These are phyloP conservation scores for Coniella vitis DNA, from an alignment of 2,329 filamentous ascomycete species.

Conservation along the genomic window DNA sequence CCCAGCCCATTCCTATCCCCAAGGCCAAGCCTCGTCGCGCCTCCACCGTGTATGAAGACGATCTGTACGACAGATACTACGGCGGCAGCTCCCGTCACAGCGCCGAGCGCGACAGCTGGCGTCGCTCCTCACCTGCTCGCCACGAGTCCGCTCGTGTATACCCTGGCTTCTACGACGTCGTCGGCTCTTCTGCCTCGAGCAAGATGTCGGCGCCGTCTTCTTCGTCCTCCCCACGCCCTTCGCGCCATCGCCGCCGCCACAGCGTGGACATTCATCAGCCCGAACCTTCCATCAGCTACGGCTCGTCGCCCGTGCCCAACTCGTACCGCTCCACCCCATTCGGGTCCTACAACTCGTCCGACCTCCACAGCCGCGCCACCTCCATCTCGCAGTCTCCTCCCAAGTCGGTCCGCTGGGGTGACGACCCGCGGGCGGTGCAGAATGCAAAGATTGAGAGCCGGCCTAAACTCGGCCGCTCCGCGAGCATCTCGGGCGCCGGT, in stretches of 20 bases:
- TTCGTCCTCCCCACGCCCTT: conserved; percentile 2
- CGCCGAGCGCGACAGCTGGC: conserved; percentile 7
- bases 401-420: conserved; percentile 16
- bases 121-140: conserved; percentile 8
- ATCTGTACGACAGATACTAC: conserved; percentile 11
- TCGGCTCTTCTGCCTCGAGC: conserved; percentile 5
- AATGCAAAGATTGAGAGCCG: conserved; percentile 12
- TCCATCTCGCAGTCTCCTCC: conserved; percentile 4
- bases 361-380: conserved; percentile 3
- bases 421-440: conserved; percentile 12
- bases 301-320: conserved; percentile 6
- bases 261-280: conserved; percentile 1
- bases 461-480: conserved; percentile 9
- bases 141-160: conserved; percentile 11
- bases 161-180: conserved; percentile 12
- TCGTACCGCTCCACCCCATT: conserved; percentile 10
- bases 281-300: conserved; percentile 10
- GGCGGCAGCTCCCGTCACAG: conserved; percentile 6
- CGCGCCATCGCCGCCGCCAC: conserved; percentile 7
- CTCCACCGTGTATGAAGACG: conserved; percentile 10
- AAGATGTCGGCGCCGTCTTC: not conserved
- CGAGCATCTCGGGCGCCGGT: conserved; percentile 9
- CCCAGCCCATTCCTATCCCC: conserved; percentile 15
- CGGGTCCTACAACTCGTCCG: conserved; percentile 5
- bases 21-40: conserved; percentile 6